Percentiles rank a stretch among this genome's conserved stretches.
Evolutionary conservation across 2,329 filamentous ascomycete genomes (phyloP).

Genomic region (Chaetothyriales sp.): DNA sequence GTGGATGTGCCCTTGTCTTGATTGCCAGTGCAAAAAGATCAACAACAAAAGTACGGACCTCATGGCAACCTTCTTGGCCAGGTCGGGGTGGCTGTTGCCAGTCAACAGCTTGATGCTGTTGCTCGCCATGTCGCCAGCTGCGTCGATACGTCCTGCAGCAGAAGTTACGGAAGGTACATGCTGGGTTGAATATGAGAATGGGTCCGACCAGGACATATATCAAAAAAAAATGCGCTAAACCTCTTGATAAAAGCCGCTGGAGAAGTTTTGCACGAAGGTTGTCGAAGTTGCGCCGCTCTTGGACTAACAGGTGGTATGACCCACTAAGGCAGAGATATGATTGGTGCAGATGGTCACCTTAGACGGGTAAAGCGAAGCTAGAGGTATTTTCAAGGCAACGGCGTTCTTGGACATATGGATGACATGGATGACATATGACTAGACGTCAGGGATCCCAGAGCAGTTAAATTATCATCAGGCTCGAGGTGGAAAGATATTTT

Average conservation of each 20-base stretch:
- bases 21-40: neutral
- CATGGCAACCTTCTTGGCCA: constrained; percentile 54
- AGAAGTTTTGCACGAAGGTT: neutral
- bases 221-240: neutral
- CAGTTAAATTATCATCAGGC: neutral
- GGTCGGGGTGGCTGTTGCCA: constrained; percentile 58
- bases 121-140: constrained; percentile 40
- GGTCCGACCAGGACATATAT: neutral
- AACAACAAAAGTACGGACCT: constrained; percentile 32
- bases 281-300: neutral
- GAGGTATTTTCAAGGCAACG: neutral
- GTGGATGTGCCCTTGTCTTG: too few relatives aligned
- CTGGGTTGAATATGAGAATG: constrained; percentile 7
- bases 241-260: neutral
- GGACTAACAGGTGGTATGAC: neutral
- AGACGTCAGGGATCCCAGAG: too few relatives aligned
- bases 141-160: constrained; percentile 3
- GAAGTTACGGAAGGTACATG: constrained; percentile 12
- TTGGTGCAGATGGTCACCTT: neutral
- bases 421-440: too few relatives aligned
- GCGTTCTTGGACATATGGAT: too few relatives aligned
- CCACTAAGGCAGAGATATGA: neutral
- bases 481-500: neutral
- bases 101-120: constrained; percentile 58
- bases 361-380: neutral